A percentile compares a stretch with the other conserved stretches of the same genome.
These are phyloP conservation scores for Wallacemonas sp. DNA, from an alignment of 208 protist genomes.

Conservation along the genomic window DNA sequence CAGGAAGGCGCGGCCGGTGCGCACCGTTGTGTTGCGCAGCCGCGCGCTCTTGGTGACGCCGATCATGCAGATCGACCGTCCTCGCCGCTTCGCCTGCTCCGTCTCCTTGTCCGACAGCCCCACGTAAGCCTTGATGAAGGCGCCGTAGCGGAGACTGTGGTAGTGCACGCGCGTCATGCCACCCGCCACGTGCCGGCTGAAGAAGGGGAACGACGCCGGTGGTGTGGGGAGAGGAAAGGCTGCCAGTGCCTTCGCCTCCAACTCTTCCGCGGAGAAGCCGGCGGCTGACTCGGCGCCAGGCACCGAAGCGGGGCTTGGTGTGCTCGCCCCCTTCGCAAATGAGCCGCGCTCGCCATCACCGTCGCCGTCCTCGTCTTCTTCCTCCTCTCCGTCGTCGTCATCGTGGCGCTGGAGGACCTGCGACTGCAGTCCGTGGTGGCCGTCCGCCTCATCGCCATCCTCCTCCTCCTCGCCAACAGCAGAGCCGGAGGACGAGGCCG, in stretches of 20 bases:
- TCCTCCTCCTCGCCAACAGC: conserved; percentile 3
- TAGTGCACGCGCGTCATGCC: conserved; percentile 32
- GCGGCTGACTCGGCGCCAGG: neutral
- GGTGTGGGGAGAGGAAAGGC: conserved; percentile 22
- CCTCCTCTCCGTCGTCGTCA: conserved; percentile 2
- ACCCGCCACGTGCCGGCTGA: neutral
- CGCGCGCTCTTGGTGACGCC: conserved; percentile 27
- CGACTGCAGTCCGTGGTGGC: conserved; percentile 34
- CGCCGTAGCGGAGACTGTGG: conserved; percentile 64
- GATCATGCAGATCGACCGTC: conserved; percentile 61
- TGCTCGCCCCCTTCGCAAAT: neutral
- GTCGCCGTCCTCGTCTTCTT: conserved; percentile 16
- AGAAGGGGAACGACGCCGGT: conserved; percentile 10
- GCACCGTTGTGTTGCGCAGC: conserved; percentile 22
- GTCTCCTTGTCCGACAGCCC: conserved; percentile 46
- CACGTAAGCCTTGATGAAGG: conserved; percentile 71
- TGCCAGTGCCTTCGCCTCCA: neutral
- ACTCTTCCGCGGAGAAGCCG: too few relatives aligned
- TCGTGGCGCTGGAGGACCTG: conserved; percentile 15
- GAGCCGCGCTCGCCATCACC: conserved; percentile 1
- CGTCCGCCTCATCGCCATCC: conserved; percentile 1
- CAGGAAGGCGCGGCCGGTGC: conserved; percentile 37
- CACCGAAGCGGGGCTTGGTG: neutral
- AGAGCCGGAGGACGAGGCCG: neutral
- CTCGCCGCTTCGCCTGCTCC: conserved; percentile 44